Evolutionary conservation across 1,284 basidiomycete species (phyloP), one percentile per base, ranked within the genome.

Genomic region (Malassezia brasiliensis): DNA sequence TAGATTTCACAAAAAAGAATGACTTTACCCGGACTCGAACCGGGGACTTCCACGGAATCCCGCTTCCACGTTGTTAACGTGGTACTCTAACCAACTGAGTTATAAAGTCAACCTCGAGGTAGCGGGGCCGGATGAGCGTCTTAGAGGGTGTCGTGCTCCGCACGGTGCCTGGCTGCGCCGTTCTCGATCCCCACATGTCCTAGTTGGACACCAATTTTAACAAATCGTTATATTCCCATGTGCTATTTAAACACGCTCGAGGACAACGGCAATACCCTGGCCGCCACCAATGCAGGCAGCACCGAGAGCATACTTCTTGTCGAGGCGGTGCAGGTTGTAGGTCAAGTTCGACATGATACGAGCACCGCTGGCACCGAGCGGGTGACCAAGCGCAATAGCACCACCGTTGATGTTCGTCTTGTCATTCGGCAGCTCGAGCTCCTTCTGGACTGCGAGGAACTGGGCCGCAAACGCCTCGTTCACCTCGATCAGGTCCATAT

Each of bases 391-490:
- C 1, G 80, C 79, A 50, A 77, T 77, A 2, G 76, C 76, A 19
- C 76, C 76, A 42, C 79, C 80, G 54, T 80, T 80, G 30, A 79
- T 64, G 75, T 81, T 81, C n/a, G 77, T 76, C 67, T 78, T 79
- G 14, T 81, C 80, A 45, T 67, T 74, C 12, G 79, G 79, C 20
- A 98, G 81, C 56, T 81, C 81, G 58, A 94, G 81, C 40, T 88
- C 82, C 78, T 93, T 87, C 78, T 96, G 90, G 2, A 88, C 88
- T 50, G 90, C 84, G 47, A 87, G 83, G 70, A 89, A 85, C 68
- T 96, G 93, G 34, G 89, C 88, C 0, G 90, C 91, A 81, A 98
- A 98, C 15, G 93, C 94, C 77, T 81, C 80, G 72, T 81, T 81
- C 48, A 81, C 73, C 62, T 81, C 80, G 59, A 81, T 78, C 35